phyloP scores from a whole-genome alignment of 306 rosid genomes.

The Cucurbita pepo region DNA sequence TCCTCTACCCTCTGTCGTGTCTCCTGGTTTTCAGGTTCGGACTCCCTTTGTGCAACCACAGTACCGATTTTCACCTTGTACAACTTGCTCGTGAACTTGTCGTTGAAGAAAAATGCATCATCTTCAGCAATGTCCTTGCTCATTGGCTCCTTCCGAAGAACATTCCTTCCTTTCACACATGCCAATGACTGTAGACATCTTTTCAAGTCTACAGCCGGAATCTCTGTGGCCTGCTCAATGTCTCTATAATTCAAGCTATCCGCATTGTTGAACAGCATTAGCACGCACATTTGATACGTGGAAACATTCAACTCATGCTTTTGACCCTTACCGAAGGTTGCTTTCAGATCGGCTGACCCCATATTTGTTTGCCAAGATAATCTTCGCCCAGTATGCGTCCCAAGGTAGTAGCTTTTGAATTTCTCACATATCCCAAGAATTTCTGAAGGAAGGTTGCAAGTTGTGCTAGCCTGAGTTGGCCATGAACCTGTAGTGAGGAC shows the following conservation, averaged over 20 bases:
- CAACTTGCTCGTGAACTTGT: conserved; percentile 53
- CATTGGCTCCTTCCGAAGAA: conserved; percentile 74
- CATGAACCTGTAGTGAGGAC: conserved; percentile 73
- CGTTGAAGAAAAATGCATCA: conserved; percentile 53
- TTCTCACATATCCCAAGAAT: conserved; percentile 56
- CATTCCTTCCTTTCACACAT: conserved; percentile 73
- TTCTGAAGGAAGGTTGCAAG: conserved; percentile 74
- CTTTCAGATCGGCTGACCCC: conserved; percentile 78
- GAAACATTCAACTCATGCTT: conserved; percentile 79
- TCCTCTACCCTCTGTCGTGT: conserved; percentile 77
- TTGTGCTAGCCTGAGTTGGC: conserved; percentile 59
- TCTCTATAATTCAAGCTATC: conserved; percentile 57
- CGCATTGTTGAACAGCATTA: conserved; percentile 62
- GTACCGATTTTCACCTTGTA: conserved; percentile 79
- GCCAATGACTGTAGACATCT: conserved; percentile 83
- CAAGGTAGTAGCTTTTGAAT: conserved; percentile 62
- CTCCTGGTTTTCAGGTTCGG: conserved; percentile 74
- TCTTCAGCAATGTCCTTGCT: conserved; percentile 68
- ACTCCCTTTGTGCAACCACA: conserved; percentile 68
- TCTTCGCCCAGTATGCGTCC: conserved; percentile 62
- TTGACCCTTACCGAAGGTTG: conserved; percentile 66
- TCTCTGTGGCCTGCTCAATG: conserved; percentile 70
- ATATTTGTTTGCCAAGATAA: conserved; percentile 79
- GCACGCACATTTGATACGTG: conserved; percentile 75
- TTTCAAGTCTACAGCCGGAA: conserved; percentile 56